Evolutionary conservation across 2,329 filamentous ascomycete genomes (phyloP).

Genomic region (Neopestalotiopsis sp.): DNA sequence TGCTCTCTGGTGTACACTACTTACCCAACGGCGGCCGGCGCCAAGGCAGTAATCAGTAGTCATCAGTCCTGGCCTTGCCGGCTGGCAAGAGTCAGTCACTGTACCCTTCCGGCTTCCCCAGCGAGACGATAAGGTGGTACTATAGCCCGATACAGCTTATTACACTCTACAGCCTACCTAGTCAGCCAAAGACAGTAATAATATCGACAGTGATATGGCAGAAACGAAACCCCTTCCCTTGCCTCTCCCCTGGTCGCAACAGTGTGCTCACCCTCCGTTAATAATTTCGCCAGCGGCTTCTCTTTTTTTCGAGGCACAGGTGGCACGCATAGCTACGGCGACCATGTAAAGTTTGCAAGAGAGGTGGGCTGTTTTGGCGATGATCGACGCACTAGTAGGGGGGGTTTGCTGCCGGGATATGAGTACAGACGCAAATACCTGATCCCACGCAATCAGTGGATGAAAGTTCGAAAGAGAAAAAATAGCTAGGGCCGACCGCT

Average conservation of each 20-base stretch:
- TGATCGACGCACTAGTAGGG: conserved; percentile 1
- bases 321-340: not conserved
- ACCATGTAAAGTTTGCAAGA: conserved; percentile 1
- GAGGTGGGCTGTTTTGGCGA: not conserved
- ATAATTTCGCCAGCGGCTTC: not conserved
- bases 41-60: not conserved
- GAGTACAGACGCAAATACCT: conserved; percentile 2
- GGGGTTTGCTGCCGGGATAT: not conserved
- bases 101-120: not conserved
- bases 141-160: not conserved
- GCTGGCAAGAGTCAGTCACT: not conserved
- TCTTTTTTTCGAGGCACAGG: not conserved
- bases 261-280: not conserved
- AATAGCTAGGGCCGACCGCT: not conserved
- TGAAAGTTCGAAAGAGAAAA: not conserved
- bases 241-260: not conserved
- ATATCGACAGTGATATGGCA: not conserved
- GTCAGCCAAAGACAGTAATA: not conserved
- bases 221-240: not conserved
- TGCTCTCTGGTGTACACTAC: not conserved
- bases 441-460: conserved; percentile 3
- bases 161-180: not conserved
- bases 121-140: no score
- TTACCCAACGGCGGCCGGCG: not conserved
- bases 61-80: not conserved